Evolutionary conservation across 163 green algal species (phyloP).

Genomic region (Prototheca wickerhamii): DNA sequence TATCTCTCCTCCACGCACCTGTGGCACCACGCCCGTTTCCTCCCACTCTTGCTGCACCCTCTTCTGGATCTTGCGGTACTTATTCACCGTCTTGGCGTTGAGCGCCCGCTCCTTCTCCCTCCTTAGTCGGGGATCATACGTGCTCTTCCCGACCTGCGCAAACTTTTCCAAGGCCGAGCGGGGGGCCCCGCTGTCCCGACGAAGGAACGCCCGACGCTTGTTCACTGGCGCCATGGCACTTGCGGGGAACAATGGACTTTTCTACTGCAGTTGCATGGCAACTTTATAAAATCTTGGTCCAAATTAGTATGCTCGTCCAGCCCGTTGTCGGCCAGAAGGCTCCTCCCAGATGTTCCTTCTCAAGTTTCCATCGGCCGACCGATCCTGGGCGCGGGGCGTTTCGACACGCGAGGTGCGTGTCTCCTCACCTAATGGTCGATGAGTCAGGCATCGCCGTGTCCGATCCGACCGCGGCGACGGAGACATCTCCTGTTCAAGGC

Average conservation of each 20-base stretch:
- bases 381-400: too few species aligned
- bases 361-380: too few species aligned
- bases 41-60: constrained; percentile 15
- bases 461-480: too few species aligned
- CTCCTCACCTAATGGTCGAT: background rate
- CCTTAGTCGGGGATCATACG: constrained; percentile 25
- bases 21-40: background rate
- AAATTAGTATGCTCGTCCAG: background rate
- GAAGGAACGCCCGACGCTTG: constrained; percentile 2
- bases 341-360: too few species aligned
- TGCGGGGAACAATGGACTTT: background rate
- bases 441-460: too few species aligned
- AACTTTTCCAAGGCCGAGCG: constrained; percentile 23
- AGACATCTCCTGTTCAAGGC: background rate
- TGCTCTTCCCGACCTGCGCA: constrained; percentile 16
- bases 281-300: background rate
- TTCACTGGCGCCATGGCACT: background rate
- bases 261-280: background rate
- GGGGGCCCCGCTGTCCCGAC: too few species aligned
- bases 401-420: too few species aligned
- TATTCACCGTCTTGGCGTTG: constrained; percentile 31
- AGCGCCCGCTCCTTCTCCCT: constrained; percentile 27
- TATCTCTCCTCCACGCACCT: background rate
- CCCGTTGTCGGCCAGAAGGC: background rate
- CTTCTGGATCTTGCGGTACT: constrained; percentile 37